Evolutionary conservation across 331 rosid genomes (phyloP).

Genomic region (Spiraea crenata): DNA sequence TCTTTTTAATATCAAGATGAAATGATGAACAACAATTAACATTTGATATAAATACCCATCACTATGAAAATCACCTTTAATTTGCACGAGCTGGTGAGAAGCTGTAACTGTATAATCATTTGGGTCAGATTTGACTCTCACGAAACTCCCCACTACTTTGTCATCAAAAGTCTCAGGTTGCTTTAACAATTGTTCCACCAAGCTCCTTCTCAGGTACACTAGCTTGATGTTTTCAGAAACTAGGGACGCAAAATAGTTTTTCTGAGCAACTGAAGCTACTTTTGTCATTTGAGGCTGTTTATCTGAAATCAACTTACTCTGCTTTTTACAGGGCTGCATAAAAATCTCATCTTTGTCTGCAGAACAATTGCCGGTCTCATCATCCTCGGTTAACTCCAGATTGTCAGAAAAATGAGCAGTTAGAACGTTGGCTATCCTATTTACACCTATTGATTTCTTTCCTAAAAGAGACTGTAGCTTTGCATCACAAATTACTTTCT

Average conservation of each 20-base stretch:
- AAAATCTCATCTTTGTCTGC: slow-evolving; percentile 23
- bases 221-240: slow-evolving; percentile 61
- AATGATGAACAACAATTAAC: background rate
- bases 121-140: slow-evolving; percentile 67
- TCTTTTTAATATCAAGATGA: background rate
- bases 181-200: slow-evolving; percentile 60
- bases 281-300: slow-evolving; percentile 25
- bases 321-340: slow-evolving; percentile 18
- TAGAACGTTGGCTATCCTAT: slow-evolving; percentile 48
- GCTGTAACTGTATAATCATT: slow-evolving; percentile 65
- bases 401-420: slow-evolving; percentile 58
- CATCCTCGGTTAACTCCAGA: slow-evolving; percentile 28
- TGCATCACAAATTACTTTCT: slow-evolving; percentile 55
- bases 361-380: slow-evolving; percentile 29
- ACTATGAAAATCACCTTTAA: slow-evolving; percentile 40
- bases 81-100: slow-evolving; percentile 64
- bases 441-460: slow-evolving; percentile 50
- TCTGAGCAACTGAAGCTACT: slow-evolving; percentile 18
- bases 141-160: slow-evolving; percentile 74
- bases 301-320: slow-evolving; percentile 16
- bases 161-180: slow-evolving; percentile 45
- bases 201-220: slow-evolving; percentile 66
- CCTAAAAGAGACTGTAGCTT: slow-evolving; percentile 44
- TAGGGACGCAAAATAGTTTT: slow-evolving; percentile 55
- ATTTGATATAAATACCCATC: background rate